Base-by-base conservation (phyloP, 768 basidiomycete species). In the Vararia minispora region DNA sequence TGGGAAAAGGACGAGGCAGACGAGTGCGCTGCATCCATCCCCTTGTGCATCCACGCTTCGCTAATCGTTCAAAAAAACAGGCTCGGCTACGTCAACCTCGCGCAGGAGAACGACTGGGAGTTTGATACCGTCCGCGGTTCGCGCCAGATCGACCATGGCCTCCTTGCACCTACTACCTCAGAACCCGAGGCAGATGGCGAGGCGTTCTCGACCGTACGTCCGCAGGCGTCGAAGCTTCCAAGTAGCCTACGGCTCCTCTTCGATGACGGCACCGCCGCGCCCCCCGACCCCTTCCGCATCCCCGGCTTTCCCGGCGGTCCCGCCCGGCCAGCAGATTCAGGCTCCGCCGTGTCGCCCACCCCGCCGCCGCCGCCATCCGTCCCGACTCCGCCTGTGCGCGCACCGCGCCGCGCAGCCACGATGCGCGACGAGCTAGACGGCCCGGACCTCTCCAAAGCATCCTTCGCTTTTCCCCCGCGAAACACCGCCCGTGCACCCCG, bases 241-340 rank as follows among this genome's bases (percentile, higher is more conserved):
- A 75, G 78, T 2, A 90, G 85, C 1, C 64, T 92, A 3, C 80
- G 88, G 0, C 63, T 68, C 26, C 63, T 95, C 8, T 95, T 95
- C 55, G 82, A 84, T 40, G 72, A 76, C 31, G 71, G 68, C 8
- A 42, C 47, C 12, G 50, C 55, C n/a, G 37, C 47, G 14, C 16
- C 56, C 21, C 52, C 60, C 6, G 69, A 71, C 28, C 54, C 63
- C 2, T 60, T 69, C 46, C 70, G 66, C 18, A 54, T 66, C 10
- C 61, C 69, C 18, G 49, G 54, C 5, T 59, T 65, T 36, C 55
- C 45, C 41, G 44, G 29, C 21, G 24, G 14, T 47, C 35, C 49
- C 54, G n/a, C 45, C 52, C 28, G 42, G 45, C 12, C 48, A 47
- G 30, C 52, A 45, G 39, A 54, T 54, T 11, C 51, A 29, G 12